Evolutionary conservation across 2,329 filamentous ascomycete genomes (phyloP).

Genomic region (Didymella exigua): DNA sequence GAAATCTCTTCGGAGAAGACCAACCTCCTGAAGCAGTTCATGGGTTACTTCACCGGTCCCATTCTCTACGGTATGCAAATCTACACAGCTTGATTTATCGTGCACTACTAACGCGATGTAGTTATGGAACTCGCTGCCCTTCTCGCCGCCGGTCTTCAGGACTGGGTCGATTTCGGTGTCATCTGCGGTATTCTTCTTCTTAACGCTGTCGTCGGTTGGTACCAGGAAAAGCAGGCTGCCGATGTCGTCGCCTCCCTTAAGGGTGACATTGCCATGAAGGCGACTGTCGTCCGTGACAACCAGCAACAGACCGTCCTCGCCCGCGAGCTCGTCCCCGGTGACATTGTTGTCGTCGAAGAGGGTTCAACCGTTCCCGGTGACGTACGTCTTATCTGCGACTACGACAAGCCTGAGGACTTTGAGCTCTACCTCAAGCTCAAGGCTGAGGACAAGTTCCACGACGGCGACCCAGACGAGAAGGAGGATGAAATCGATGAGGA

Average conservation of each 20-base stretch:
- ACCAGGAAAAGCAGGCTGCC: conserved; percentile 80
- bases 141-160: conserved; percentile 73
- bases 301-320: conserved; percentile 71
- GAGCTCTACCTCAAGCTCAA: conserved; percentile 69
- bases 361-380: conserved; percentile 73
- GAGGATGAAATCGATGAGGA: conserved; percentile 67
- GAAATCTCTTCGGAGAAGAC: conserved; percentile 76
- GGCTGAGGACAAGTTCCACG: conserved; percentile 57
- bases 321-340: conserved; percentile 75
- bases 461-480: conserved; percentile 65
- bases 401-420: conserved; percentile 70
- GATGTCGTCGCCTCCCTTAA: conserved; percentile 70
- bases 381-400: conserved; percentile 74
- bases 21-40: conserved; percentile 75
- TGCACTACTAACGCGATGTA: conserved; percentile 38
- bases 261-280: conserved; percentile 79
- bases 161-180: conserved; percentile 77
- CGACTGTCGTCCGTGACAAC: conserved; percentile 70
- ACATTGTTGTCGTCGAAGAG: conserved; percentile 76
- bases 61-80: conserved; percentile 72
- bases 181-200: conserved; percentile 76
- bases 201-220: conserved; percentile 79
- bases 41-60: conserved; percentile 76
- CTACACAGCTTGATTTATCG: conserved; percentile 14
- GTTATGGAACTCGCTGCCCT: conserved; percentile 80